Evolutionary conservation across 2,329 filamentous ascomycete genomes (phyloP), one percentile per base, ranked within the genome.

Genomic region (Pseudogymnoascus sp.): DNA sequence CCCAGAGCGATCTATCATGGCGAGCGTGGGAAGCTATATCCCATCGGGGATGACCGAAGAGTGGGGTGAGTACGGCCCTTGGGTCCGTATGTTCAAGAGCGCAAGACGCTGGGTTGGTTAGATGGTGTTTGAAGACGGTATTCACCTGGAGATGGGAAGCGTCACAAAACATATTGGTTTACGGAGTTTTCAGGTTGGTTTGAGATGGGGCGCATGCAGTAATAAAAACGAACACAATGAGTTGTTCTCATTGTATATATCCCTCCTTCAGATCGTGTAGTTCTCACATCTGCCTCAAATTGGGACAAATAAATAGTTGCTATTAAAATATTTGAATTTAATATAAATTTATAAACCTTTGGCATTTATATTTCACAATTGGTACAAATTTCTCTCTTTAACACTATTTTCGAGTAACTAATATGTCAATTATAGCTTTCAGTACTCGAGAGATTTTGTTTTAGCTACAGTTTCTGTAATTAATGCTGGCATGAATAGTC

Each of bases 1-100:
- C 76, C 87, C 87, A 0, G 88, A 91, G 74, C 80, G 88, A 8
- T 89, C 86, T 5, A 81, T 90, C 23, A 73, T 90, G 74, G 81
- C 79, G 66, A 85, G 86, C 62, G 84, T 88, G 62, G 83, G 80
- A n/a, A 89, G 85, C 70, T 91, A 83, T 73, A 75, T 86, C 56
- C 85, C 86, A 79, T 40, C n/a, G n/a, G 79, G 79, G 10, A 76
- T 77, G 70, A 75, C 72, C 35, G 81, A 83, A 68, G 80, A 84
- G 65, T 88, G 85, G 86, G 86, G 85, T n/a, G 85, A 88, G 65
- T 82, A 85, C 70, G 86, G 86, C 14, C 87, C 88, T 12, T 90
- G 88, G 88, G 80, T 82, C 38, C 78, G 87, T 66, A 78, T 90
- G 76, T 91, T 91, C 74, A 86, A 82, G 77, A 90, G 86, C 73